Evolutionary conservation across 495 filamentous ascomycete species (phyloP).

Genomic region (Hypoxylon crocopeplum): DNA sequence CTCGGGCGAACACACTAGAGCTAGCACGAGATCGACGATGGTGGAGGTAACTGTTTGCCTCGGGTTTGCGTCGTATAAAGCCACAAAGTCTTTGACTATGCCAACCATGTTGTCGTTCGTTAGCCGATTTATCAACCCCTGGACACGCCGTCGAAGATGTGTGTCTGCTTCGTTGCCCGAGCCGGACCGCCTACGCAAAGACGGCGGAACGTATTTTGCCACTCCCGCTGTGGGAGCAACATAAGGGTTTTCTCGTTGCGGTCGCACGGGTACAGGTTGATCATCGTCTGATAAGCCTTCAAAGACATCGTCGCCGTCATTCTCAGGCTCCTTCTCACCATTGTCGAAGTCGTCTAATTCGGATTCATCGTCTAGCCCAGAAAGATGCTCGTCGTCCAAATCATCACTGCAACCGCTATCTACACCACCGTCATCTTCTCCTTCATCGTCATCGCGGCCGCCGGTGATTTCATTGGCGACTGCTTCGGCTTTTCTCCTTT

Average conservation of each 20-base stretch:
- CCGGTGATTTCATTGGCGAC: slow-evolving; percentile 28
- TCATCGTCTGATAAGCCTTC: slow-evolving; percentile 41
- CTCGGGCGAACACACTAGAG: slow-evolving; percentile 76
- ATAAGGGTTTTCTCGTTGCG: slow-evolving; percentile 59
- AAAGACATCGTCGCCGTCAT: slow-evolving; percentile 39
- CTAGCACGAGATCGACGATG: slow-evolving; percentile 74
- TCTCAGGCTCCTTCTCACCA: slow-evolving; percentile 36
- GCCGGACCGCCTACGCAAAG: slow-evolving; percentile 67
- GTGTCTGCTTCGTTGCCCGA: slow-evolving; percentile 71
- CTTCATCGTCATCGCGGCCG: slow-evolving; percentile 42
- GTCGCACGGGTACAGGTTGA: slow-evolving; percentile 12
- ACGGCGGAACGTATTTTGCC: slow-evolving; percentile 86
- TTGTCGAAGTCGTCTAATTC: slow-evolving; percentile 31
- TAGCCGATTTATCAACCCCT: slow-evolving; percentile 89
- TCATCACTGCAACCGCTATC: no score
- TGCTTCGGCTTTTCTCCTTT: slow-evolving; percentile 51
- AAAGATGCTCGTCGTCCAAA: slow-evolving; percentile 35
- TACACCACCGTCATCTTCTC: no score
- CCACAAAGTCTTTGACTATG: slow-evolving; percentile 80
- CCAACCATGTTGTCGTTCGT: slow-evolving; percentile 87
- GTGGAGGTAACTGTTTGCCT: slow-evolving; percentile 84
- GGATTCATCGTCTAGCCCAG: slow-evolving; percentile 14
- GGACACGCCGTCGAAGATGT: slow-evolving; percentile 76
- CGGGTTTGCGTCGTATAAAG: slow-evolving; percentile 80
- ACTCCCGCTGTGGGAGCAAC: slow-evolving; percentile 53